Evolutionary conservation across 2,329 filamentous ascomycete species (phyloP).

Genomic region (Colletotrichum graminicola): DNA sequence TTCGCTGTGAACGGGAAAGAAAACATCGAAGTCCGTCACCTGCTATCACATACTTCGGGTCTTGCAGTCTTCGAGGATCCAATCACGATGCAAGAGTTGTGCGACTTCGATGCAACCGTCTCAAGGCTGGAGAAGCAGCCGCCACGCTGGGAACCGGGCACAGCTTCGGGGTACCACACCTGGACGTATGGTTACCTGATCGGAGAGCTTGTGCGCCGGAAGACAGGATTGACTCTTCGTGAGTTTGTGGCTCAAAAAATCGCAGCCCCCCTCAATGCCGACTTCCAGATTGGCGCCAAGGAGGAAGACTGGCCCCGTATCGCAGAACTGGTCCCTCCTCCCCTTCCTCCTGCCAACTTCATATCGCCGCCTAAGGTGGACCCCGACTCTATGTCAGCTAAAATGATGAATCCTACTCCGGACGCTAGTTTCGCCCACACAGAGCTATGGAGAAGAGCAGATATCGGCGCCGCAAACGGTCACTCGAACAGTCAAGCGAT

Average conservation of each 20-base stretch:
- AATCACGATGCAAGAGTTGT: conserved; percentile 50
- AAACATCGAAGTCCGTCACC: conserved; percentile 54
- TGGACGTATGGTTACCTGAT: conserved; percentile 56
- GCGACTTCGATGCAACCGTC: conserved; percentile 48
- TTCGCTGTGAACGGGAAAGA: conserved; percentile 58
- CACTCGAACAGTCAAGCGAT: conserved; percentile 59
- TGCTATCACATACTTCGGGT: conserved; percentile 56
- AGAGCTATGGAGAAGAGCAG: conserved; percentile 52
- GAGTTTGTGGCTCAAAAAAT: conserved; percentile 56
- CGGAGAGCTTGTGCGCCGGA: conserved; percentile 57
- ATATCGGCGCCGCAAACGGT: conserved; percentile 59
- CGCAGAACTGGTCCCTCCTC: conserved; percentile 50
- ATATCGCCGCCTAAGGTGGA: conserved; percentile 37
- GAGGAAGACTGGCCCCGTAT: conserved; percentile 58
- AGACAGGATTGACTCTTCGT: conserved; percentile 55
- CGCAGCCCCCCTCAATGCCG: conserved; percentile 56
- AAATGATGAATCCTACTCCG: conserved; percentile 46
- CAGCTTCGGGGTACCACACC: conserved; percentile 57
- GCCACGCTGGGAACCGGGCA: conserved; percentile 60
- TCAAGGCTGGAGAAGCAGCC: conserved; percentile 54
- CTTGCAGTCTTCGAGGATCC: conserved; percentile 51
- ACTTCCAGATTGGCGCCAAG: conserved; percentile 59
- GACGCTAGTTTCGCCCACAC: conserved; percentile 43
- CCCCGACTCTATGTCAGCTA: conserved; percentile 46
- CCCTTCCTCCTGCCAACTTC: conserved; percentile 38